These are phyloP conservation scores for Tylopilus intermedius DNA, from an alignment of 768 basidiomycete genomes.

Conservation along the genomic window DNA sequence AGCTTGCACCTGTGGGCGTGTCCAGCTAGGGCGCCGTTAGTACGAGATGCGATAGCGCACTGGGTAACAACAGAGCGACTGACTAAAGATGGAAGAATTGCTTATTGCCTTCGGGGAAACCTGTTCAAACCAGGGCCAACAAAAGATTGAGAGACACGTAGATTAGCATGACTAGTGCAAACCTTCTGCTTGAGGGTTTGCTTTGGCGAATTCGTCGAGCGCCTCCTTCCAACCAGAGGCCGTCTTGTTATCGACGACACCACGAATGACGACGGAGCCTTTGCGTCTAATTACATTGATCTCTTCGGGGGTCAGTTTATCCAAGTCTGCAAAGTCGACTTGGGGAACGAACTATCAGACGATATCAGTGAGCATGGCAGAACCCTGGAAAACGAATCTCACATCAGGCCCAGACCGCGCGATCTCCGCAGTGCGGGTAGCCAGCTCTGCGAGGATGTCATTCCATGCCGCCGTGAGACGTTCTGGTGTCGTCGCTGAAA, in stretches of 20 bases:
- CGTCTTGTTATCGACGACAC: conserved; percentile 53
- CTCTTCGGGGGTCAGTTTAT: conserved; percentile 40
- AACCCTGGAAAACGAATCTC: conserved; percentile 8
- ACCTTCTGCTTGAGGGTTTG: conserved; percentile 57
- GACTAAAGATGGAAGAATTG: conserved; percentile 75
- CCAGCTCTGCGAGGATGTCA: conserved; percentile 51
- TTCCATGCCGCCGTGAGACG: conserved; percentile 52
- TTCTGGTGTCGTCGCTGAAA: conserved; percentile 42
- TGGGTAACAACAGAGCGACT: conserved; percentile 16
- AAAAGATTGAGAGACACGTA: not conserved
- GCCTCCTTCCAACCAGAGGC: conserved; percentile 55
- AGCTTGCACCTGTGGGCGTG: conserved; percentile 58
- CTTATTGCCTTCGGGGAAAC: conserved; percentile 51
- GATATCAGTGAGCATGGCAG: not conserved
- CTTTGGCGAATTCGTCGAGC: conserved; percentile 51
- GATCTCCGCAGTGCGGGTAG: conserved; percentile 41
- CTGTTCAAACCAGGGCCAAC: conserved; percentile 25
- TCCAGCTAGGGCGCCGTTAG: conserved; percentile 34
- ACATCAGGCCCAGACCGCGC: conserved; percentile 47
- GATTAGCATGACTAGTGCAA: not conserved
- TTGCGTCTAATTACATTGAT: conserved; percentile 47
- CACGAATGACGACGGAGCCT: conserved; percentile 58
- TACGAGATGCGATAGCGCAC: not conserved
- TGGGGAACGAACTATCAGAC: conserved; percentile 52
- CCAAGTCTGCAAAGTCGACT: conserved; percentile 52